Conservation (phyloP, 768 basidiomycete genomes). For the Postia placenta region DNA sequence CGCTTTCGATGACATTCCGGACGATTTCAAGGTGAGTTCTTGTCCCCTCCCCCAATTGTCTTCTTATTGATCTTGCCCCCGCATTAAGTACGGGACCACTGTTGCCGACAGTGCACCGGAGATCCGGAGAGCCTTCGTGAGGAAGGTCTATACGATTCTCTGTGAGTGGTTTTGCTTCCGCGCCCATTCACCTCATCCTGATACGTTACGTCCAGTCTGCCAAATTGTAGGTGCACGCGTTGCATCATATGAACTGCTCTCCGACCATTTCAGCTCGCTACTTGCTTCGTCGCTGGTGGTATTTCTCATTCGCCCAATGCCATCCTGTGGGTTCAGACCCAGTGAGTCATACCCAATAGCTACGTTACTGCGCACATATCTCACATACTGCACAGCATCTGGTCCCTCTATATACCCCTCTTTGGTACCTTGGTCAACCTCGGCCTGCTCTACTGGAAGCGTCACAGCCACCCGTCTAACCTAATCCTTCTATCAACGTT, state of each 20-base stretch:
- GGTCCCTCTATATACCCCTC: conserved; percentile 76
- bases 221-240: conserved; percentile 54
- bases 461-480: conserved; percentile 87
- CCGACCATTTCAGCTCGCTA: conserved; percentile 61
- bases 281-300: conserved; percentile 66
- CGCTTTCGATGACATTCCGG: conserved; percentile 67
- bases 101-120: conserved; percentile 73
- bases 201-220: conserved; percentile 38
- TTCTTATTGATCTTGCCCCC: conserved; percentile 10
- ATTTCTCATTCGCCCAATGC: conserved; percentile 59
- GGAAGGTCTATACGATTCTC: conserved; percentile 89
- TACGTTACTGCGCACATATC: background rate
- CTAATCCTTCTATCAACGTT: conserved; percentile 80
- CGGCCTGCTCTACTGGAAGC: conserved; percentile 84
- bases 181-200: background rate
- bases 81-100: conserved; percentile 82
- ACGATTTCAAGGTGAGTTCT: conserved; percentile 82
- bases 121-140: conserved; percentile 80
- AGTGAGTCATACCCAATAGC: conserved; percentile 37
- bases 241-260: too few relatives aligned
- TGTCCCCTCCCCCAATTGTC: background rate
- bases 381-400: conserved; percentile 39
- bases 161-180: conserved; percentile 42
- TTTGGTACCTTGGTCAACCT: conserved; percentile 78
- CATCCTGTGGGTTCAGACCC: conserved; percentile 62